Base-by-base conservation (phyloP, 1,139 yeast genomes). In the Kodamaea plutei region DNA sequence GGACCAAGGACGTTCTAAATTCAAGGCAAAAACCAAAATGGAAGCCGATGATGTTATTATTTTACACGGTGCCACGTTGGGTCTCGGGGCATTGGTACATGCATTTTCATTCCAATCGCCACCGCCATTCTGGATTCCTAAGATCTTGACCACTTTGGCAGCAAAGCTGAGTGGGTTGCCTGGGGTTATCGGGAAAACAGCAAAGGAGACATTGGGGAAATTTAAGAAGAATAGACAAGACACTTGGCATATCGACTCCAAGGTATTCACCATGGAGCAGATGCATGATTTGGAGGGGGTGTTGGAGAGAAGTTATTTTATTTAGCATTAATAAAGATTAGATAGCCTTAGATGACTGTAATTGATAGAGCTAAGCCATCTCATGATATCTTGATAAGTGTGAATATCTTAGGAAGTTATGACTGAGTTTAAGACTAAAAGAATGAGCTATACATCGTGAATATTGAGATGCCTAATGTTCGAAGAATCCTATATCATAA, bases 281-380 rank as follows among this genome's bases (percentile, higher is more conserved):
- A 66, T 88, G 30, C 94, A 88, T 48, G 96, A 88, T 54, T 64
- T 93, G 34, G 97, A 91, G 54, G 98, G 98, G 25, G 96, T 91
- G 3, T 62, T 89, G 25, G 83, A 95, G 84, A 84, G 85, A 55
- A 85, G 94, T 54, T 93, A 93, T 52, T 89, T 88, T 58, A 87
- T 89, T 22, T 87, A 57, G n/a, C n/a, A n/a, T n/a, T n/a, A n/a
- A n/a, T n/a, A n/a, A n/a, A n/a, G n/a, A 27, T 7, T 14, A n/a
- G n/a, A n/a, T n/a, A n/a, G n/a, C n/a, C n/a, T n/a, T n/a, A n/a
- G n/a, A n/a, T 20, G 11, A 18, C 9, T 26, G 7, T 5, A 18
- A 30, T 28, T 15, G 16, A 8, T 19, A 13, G 8, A n/a, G n/a
- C n/a, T n/a, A n/a, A n/a, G n/a, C n/a, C n/a, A n/a, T n/a, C n/a